Evolutionary conservation across 768 basidiomycete species (phyloP), one percentile per base, ranked within the genome.

Genomic region (Phlebiopsis gigantea): DNA sequence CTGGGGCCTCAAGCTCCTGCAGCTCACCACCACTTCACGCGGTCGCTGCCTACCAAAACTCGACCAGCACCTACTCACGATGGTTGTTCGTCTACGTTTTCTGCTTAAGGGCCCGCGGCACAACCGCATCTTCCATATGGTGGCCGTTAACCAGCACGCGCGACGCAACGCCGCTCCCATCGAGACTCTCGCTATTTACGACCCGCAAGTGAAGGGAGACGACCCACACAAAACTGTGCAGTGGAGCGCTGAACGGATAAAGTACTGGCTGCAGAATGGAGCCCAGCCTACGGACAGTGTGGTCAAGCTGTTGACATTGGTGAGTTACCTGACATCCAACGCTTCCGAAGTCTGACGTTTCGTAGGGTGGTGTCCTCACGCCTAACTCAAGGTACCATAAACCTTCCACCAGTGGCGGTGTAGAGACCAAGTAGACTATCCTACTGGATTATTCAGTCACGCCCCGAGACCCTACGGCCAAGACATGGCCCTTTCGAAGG

Each of bases 231-330:
- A 94, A 72, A 84, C 81, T 30, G 77, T 98, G 55, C 81, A 87
- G 63, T 98, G 95, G 94, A 93, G 93, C 70, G 85, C 87, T 24
- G 86, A 90, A 63, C 83, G 96, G 68, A 91, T 98, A 69, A 79
- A 79, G 57, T 93, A 90, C 66, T 98, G 96, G 96, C 71, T 98
- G 39, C 79, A 79, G 30, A 82, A 87, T 17, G 95, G 94, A 0
- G 96, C 96, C 30, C 70, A 80, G 58, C 96, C 96, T 0, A 88
- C 83, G 45, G 84, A 85, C 66, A 77, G 87, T 5, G 91, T 90
- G 4, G 81, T 87, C 41, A 85, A 79, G 63, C 65, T 98, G 61
- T 71, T 98, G 65, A 84, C 88, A 67, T 75, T 85, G 78, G 96
- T 93, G 64, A 65, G 88, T 77, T 60, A 48, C 28, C 28, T 10